Conservation (phyloP, 176 grass and related monocot species). For the Cenchrus americanus region DNA sequence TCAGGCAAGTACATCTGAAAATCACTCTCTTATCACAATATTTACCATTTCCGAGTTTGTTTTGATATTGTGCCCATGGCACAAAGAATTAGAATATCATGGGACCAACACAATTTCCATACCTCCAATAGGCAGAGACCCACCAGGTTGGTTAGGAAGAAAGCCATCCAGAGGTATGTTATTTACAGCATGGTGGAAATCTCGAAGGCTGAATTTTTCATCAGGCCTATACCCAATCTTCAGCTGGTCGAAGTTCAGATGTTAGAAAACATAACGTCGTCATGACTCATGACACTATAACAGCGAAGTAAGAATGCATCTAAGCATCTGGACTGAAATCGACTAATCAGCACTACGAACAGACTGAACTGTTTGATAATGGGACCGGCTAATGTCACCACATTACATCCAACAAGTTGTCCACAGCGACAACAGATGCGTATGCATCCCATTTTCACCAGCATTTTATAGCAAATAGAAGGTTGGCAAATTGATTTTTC, state of each 20-base stretch:
- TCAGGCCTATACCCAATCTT: slow-evolving; percentile 77
- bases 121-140: slow-evolving; percentile 41
- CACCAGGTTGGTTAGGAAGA: slow-evolving; percentile 42
- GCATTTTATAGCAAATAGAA: too few relatives aligned
- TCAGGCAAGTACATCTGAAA: slow-evolving; percentile 18
- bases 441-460: too few relatives aligned
- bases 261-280: slow-evolving; percentile 1
- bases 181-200: slow-evolving; percentile 88
- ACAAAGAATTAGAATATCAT: slow-evolving; percentile 44
- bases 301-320: slow-evolving; percentile 7
- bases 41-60: background rate
- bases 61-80: background rate
- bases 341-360: background rate
- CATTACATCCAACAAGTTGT: background rate
- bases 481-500: background rate
- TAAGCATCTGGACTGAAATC: background rate
- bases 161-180: slow-evolving; percentile 68
- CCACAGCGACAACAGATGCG: background rate
- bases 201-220: slow-evolving; percentile 76
- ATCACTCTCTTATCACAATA: background rate
- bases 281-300: background rate
- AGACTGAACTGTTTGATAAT: background rate
- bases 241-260: slow-evolving; percentile 58
- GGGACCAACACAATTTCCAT: slow-evolving; percentile 11
- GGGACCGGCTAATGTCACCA: background rate